A percentile compares a stretch with the other conserved stretches of the same genome.
Conservation (phyloP, 306 rosid genomes). For the Cicer yamashitae region DNA sequence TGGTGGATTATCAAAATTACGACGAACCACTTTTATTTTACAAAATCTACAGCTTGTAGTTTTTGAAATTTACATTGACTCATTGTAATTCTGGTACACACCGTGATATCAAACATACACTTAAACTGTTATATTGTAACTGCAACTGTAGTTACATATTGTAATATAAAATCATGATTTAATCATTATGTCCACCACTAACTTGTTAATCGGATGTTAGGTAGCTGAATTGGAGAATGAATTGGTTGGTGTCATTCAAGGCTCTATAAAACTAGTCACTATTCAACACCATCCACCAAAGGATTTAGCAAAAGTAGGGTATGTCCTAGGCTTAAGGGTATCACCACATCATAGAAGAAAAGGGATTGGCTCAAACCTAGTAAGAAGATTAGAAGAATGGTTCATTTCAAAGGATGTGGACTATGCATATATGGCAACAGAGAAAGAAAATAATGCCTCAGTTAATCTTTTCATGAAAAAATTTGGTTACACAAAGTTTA, state of each 20-base stretch:
- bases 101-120: too few relatives aligned
- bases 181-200: conserved; percentile 36
- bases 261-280: conserved; percentile 77
- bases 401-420: conserved; percentile 73
- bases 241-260: conserved; percentile 86
- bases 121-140: neutral
- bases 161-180: neutral
- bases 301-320: conserved; percentile 73
- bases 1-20: too few relatives aligned
- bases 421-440: conserved; percentile 82
- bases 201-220: conserved; percentile 47
- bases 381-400: conserved; percentile 77
- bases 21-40: too few relatives aligned
- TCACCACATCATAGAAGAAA: conserved; percentile 64
- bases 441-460: conserved; percentile 81
- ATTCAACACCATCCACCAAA: conserved; percentile 60
- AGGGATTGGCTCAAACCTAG: conserved; percentile 75
- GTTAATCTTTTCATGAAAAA: conserved; percentile 65
- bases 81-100: too few relatives aligned
- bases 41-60: too few relatives aligned
- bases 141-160: neutral
- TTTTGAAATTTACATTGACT: too few relatives aligned
- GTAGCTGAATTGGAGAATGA: conserved; percentile 77
- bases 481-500: conserved; percentile 66
- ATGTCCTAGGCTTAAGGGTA: conserved; percentile 80